These are phyloP conservation scores for Amaranthus cruentus DNA, from an alignment of 148 eudicot species.

Conservation along the genomic window DNA sequence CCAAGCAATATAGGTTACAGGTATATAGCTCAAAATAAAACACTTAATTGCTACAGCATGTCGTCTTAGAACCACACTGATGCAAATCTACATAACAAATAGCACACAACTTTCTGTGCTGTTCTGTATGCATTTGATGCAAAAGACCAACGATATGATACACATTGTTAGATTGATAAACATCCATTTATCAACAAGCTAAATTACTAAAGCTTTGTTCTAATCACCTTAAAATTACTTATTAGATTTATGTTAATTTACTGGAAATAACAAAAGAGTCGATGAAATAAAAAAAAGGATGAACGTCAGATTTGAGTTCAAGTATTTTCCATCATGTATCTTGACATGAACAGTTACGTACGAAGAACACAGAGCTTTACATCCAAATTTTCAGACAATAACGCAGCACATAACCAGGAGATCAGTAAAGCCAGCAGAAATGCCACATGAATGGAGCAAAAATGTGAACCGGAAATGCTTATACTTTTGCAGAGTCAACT, in stretches of 20 bases:
- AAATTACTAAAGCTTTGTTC: neutral
- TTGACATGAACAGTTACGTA: slow-evolving; percentile 10
- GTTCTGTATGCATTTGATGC: neutral
- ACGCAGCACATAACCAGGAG: neutral
- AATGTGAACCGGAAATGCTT: slow-evolving; percentile 1
- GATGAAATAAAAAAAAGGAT: neutral
- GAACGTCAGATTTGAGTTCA: neutral
- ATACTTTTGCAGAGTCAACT: neutral
- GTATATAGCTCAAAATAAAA: neutral
- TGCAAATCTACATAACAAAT: neutral
- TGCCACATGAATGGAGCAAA: neutral
- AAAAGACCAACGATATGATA: neutral
- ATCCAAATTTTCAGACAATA: neutral
- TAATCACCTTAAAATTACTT: neutral
- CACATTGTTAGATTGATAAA: neutral
- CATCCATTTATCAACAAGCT: neutral
- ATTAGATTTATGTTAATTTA: too few relatives aligned
- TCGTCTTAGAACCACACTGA: neutral
- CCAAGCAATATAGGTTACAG: neutral
- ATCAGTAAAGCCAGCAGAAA: neutral
- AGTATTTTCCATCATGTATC: neutral
- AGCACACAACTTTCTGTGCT: neutral
- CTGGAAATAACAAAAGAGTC: too few relatives aligned
- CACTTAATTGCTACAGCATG: neutral
- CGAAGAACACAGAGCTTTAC: neutral